A percentile compares a stretch with the other conserved stretches of the same genome.
These are phyloP conservation scores for Microbotryum saponariae DNA, from an alignment of 1,284 basidiomycete species.

Conservation along the genomic window DNA sequence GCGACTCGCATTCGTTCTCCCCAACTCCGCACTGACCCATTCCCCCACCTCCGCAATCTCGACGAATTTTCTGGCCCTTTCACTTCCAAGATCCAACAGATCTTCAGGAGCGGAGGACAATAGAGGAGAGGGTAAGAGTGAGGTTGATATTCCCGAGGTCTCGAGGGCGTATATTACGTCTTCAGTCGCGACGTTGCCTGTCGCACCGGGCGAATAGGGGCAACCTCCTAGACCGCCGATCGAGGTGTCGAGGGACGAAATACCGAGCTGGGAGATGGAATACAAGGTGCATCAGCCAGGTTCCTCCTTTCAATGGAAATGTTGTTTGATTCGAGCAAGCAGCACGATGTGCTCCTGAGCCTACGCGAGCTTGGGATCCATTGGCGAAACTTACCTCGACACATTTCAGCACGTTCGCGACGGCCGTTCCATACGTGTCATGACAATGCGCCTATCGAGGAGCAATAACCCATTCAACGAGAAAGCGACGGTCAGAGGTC, in stretches of 20 bases:
- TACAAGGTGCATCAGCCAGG: background rate
- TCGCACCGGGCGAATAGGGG: conserved; percentile 89
- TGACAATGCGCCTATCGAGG: conserved; percentile 63
- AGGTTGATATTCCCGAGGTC: conserved; percentile 60
- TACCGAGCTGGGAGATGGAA: conserved; percentile 38
- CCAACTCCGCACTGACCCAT: conserved; percentile 67
- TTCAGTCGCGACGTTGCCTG: conserved; percentile 86
- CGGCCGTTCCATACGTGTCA: conserved; percentile 79
- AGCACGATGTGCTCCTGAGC: conserved; percentile 53
- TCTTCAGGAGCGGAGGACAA: conserved; percentile 21
- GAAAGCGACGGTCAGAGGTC: background rate
- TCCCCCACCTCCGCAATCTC: conserved; percentile 64
- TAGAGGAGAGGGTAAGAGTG: conserved; percentile 46
- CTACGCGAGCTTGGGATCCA: too few relatives aligned
- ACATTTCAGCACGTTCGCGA: conserved; percentile 45
- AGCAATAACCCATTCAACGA: conserved; percentile 36
- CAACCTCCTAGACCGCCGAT: conserved; percentile 87
- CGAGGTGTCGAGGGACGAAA: conserved; percentile 51
- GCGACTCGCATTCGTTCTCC: conserved; percentile 64
- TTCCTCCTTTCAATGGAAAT: background rate
- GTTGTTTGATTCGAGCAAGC: conserved; percentile 34
- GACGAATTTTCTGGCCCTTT: conserved; percentile 43
- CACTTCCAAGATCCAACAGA: conserved; percentile 23
- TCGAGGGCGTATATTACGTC: conserved; percentile 63
- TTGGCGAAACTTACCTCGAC: conserved; percentile 15